Conservation (phyloP, 495 filamentous ascomycete genomes). For the Penicillium canariense region DNA sequence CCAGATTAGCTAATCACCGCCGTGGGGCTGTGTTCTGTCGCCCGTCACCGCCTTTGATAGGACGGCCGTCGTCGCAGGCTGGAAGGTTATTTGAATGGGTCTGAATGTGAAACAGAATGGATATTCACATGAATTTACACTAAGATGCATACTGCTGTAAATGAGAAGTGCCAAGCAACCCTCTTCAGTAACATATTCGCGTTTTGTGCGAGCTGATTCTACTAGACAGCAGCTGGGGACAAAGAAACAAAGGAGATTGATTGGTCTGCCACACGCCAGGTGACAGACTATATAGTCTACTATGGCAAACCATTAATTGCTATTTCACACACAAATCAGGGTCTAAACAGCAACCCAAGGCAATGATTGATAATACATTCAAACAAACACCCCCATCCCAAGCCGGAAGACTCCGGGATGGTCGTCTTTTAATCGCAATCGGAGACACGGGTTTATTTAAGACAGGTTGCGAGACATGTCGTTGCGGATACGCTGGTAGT, state of each 20-base stretch:
- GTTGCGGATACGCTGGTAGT: constrained; percentile 83
- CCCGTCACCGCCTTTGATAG: constrained; percentile 6
- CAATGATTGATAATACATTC: constrained; percentile 41
- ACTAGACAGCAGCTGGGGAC: background rate
- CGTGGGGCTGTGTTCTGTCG: constrained; percentile 5
- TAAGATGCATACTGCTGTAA: too few relatives aligned
- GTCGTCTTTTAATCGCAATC: constrained; percentile 27
- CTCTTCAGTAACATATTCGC: too few relatives aligned
- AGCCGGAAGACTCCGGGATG: constrained; percentile 2
- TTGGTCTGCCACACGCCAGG: constrained; percentile 21
- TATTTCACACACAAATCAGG: constrained; percentile 38
- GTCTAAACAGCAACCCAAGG: constrained; percentile 32
- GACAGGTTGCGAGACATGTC: constrained; percentile 85
- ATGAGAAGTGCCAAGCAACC: too few relatives aligned
- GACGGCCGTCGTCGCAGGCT: background rate
- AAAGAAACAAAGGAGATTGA: constrained; percentile 29
- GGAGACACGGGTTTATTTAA: constrained; percentile 24
- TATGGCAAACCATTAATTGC: constrained; percentile 38
- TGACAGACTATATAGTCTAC: constrained; percentile 36
- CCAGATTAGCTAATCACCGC: constrained; percentile 12
- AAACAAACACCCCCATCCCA: constrained; percentile 23
- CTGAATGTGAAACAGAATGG: background rate
- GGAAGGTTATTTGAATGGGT: background rate
- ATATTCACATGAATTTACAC: background rate
- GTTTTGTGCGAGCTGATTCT: too few relatives aligned